Percentiles rank a stretch among this genome's conserved stretches.
Evolutionary conservation across 2,329 filamentous ascomycete genomes (phyloP).

Genomic region (Ceratocystis huliohia): DNA sequence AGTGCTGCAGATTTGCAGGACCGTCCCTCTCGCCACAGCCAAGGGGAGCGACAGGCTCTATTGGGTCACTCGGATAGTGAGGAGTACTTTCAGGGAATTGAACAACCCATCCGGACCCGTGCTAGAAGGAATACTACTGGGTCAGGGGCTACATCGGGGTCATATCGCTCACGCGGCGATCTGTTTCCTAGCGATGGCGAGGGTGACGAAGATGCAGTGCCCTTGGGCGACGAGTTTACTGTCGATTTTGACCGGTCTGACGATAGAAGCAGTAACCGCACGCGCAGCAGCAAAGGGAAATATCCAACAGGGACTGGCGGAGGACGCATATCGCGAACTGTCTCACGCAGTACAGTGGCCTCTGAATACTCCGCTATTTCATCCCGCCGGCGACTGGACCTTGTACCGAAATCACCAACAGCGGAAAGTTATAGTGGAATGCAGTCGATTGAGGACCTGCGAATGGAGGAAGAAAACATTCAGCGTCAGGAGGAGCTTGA

Average conservation of each 20-base stretch:
- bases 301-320: conserved; percentile 30
- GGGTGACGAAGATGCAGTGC: conserved; percentile 86
- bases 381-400: conserved; percentile 22
- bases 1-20: conserved; percentile 85
- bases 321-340: conserved; percentile 35
- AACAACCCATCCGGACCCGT: conserved; percentile 24
- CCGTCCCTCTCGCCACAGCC: conserved; percentile 49
- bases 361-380: conserved; percentile 31
- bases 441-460: conserved; percentile 37
- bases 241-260: conserved; percentile 68
- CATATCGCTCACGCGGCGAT: conserved; percentile 75
- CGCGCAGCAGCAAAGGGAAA: conserved; percentile 48
- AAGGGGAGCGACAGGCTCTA: conserved; percentile 56
- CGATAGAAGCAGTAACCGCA: conserved; percentile 57
- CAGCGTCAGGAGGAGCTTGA: conserved; percentile 41
- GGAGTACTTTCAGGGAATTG: conserved; percentile 40
- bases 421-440: conserved; percentile 27
- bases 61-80: conserved; percentile 31
- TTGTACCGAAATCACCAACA: background rate
- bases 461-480: conserved; percentile 40
- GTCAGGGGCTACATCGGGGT: conserved; percentile 73
- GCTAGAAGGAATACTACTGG: conserved; percentile 66
- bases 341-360: conserved; percentile 46
- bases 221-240: conserved; percentile 83
- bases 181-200: conserved; percentile 76